Percentiles rank a stretch among this genome's conserved stretches.
These are phyloP conservation scores for Neonectria hederae DNA, from an alignment of 2,329 filamentous ascomycete genomes.

Conservation along the genomic window DNA sequence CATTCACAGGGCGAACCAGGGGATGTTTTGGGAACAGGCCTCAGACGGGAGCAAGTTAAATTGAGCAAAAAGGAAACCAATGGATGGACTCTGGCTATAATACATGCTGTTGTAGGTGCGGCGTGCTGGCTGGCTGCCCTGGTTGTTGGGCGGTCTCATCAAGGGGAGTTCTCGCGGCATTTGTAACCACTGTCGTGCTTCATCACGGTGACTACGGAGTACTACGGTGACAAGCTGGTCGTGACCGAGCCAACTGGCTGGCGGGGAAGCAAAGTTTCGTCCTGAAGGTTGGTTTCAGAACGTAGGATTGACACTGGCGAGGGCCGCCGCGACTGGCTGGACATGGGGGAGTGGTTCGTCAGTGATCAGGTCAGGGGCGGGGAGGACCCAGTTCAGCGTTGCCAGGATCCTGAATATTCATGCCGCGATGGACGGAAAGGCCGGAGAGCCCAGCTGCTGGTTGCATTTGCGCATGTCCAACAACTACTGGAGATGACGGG, in stretches of 20 bases:
- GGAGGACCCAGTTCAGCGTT: constrained; percentile 1
- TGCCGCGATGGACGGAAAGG: background rate
- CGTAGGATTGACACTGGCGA: constrained; percentile 3
- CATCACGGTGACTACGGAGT: background rate
- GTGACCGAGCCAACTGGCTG: constrained; percentile 1
- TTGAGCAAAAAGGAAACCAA: background rate
- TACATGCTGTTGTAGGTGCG: background rate
- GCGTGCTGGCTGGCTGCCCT: background rate
- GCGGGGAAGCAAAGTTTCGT: constrained; percentile 2
- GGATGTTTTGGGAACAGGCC: constrained; percentile 6
- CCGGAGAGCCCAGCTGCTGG: background rate
- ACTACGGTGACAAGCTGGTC: background rate
- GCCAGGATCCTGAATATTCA: constrained; percentile 18
- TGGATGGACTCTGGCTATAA: background rate
- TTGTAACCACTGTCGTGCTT: background rate
- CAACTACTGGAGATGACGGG: too few relatives aligned
- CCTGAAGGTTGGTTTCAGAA: constrained; percentile 15
- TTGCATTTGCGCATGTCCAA: too few relatives aligned
- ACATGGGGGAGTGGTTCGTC: constrained; percentile 1
- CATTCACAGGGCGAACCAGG: constrained; percentile 1
- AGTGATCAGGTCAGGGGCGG: background rate
- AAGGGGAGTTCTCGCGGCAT: background rate
- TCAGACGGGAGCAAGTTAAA: background rate
- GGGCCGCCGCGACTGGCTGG: constrained; percentile 6
- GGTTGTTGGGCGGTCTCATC: background rate